Base-by-base conservation (phyloP, 345 rosid species). In the Syzygium aromaticum region DNA sequence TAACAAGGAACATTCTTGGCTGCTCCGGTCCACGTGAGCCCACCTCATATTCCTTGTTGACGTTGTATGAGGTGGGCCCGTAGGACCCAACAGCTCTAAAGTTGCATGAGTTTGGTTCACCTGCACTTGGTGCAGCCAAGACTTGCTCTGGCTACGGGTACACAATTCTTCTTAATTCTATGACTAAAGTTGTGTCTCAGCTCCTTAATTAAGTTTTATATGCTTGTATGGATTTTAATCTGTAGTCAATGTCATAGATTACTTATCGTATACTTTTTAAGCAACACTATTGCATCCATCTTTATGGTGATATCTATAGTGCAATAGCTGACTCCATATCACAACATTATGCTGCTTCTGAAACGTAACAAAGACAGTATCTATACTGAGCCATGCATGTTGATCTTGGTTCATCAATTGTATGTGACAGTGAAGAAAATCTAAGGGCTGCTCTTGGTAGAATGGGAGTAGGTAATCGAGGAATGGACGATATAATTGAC, bases 381-480 rank as follows among this genome's bases (percentile, higher is more conserved):
- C 8, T 56, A 11, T 85, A 54, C 51, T 17, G 53, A 61, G 78
- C 84, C 40, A 53, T 77, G 61, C 64, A 12, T 59, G 27, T n/a
- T 53, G 86, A 82, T 77, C 43, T 87, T 77, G 85, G 52, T 57
- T 61, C 11, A 16, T 87, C 52, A 67, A 14, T 54, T 59, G 51
- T 88, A 21, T 87, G 51, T 88, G 77, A 88, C 92, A 94, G 99
- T 89, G 98, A 94, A 89, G 99, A 98, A 88, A 96, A 98, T 89
- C 88, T 98, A 88, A 94, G 92, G 90, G 98, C 96, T 85, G 98
- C 99, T 83, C 95, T 96, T 84, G 87, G 91, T 90, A 90, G 93
- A 92, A 95, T 94, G 97, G 98, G 98, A 89, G 91, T 95, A 52
- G 90, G 92, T 89, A 90, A 92, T 91, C 94, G 94, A 54, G 94